Evolutionary conservation across 1,284 basidiomycete genomes (phyloP).

Genomic region (Mycena citricolor): DNA sequence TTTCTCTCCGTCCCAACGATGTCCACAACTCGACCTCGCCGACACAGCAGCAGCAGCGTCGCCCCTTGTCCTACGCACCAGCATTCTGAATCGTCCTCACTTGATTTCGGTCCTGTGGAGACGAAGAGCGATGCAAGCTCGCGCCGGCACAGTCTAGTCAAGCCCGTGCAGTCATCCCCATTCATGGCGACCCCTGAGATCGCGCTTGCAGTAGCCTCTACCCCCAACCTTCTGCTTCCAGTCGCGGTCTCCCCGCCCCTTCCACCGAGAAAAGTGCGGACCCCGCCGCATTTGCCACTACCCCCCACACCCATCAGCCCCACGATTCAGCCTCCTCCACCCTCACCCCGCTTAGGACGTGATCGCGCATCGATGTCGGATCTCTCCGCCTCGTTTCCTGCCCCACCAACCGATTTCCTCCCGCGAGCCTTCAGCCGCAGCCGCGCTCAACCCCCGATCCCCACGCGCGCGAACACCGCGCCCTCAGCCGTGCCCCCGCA

Average conservation of each 20-base stretch:
- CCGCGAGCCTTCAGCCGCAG: slow-evolving; percentile 6
- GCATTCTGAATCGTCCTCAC: too few relatives aligned
- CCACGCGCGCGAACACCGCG: background rate
- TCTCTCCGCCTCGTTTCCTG: slow-evolving; percentile 1
- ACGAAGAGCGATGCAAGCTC: too few relatives aligned
- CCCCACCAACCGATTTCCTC: slow-evolving; percentile 12
- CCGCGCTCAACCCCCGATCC: background rate
- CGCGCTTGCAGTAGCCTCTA: too few relatives aligned
- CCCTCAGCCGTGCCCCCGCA: slow-evolving; percentile 2
- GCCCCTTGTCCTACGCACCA: too few relatives aligned
- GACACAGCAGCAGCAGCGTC: too few relatives aligned
- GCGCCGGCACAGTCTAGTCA: too few relatives aligned
- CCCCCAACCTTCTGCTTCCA: slow-evolving; percentile 17
- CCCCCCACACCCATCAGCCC: background rate
- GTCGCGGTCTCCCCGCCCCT: slow-evolving; percentile 5
- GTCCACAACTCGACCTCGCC: too few relatives aligned
- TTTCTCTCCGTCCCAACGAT: too few relatives aligned
- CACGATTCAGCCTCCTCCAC: slow-evolving; percentile 8
- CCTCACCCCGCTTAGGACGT: slow-evolving; percentile 3
- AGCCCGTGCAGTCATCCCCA: too few relatives aligned
- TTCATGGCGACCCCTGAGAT: too few relatives aligned
- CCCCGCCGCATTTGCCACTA: background rate
- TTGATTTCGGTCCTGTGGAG: too few relatives aligned
- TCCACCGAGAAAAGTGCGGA: background rate
- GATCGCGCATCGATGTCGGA: slow-evolving; percentile 5